Percentiles rank a stretch among this genome's conserved stretches.
phyloP scores from a whole-genome alignment of 2,329 filamentous ascomycete genomes.

The Orbilia javanica region DNA sequence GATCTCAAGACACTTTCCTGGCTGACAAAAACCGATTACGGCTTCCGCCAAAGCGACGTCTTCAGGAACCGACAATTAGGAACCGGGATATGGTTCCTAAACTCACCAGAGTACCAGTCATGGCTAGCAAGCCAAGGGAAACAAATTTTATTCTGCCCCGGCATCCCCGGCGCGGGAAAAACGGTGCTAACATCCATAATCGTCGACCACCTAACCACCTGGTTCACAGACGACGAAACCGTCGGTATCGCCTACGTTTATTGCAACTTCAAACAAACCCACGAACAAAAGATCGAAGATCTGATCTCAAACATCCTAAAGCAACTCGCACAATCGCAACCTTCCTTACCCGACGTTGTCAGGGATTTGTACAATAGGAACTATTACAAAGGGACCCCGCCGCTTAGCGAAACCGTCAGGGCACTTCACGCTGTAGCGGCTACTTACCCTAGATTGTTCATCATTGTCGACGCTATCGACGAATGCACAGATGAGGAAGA shows the following conservation, averaged over 20 bases:
- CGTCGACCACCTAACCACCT: not conserved
- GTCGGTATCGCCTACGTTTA: conserved; percentile 66
- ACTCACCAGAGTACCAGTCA: not conserved
- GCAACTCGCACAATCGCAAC: conserved; percentile 63
- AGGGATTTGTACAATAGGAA: conserved; percentile 22
- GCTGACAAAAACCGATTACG: conserved; percentile 1
- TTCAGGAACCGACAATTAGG: not conserved
- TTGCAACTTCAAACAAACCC: conserved; percentile 66
- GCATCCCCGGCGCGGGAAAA: conserved; percentile 29
- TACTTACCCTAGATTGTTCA: not conserved
- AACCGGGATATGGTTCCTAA: conserved; percentile 1
- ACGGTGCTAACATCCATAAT: conserved; percentile 11
- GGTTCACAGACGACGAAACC: not conserved
- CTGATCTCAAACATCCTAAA: conserved; percentile 65
- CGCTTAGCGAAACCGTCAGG: not conserved
- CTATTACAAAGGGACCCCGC: not conserved
- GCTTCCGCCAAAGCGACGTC: not conserved
- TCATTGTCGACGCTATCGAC: conserved; percentile 5
- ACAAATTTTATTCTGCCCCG: conserved; percentile 30
- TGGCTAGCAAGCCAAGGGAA: not conserved
- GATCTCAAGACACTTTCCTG: not conserved
- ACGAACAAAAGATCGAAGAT: conserved; percentile 64
- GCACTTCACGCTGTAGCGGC: not conserved
- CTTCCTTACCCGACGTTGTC: conserved; percentile 62
- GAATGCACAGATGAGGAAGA: not conserved